Evolutionary conservation across 2,329 filamentous ascomycete genomes (phyloP).

Genomic region (Dactylella cylindrospora): DNA sequence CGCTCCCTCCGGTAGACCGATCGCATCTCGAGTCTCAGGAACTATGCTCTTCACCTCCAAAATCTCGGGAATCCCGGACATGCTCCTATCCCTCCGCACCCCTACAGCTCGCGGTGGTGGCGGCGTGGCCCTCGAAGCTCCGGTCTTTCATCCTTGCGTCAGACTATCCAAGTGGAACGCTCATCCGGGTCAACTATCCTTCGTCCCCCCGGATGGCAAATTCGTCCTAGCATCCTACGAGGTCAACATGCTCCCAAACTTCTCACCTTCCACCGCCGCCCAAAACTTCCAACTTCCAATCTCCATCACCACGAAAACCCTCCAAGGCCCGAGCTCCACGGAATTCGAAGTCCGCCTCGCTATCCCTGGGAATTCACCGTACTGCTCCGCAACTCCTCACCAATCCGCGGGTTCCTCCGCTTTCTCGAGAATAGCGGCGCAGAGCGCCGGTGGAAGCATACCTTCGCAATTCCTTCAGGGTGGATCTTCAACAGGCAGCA

Average conservation of each 20-base stretch:
- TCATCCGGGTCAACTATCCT: slow-evolving; percentile 85
- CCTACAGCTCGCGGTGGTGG: slow-evolving; percentile 60
- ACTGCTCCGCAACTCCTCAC: slow-evolving; percentile 53
- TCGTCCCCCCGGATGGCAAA: slow-evolving; percentile 89
- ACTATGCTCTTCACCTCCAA: slow-evolving; percentile 94
- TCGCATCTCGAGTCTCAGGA: slow-evolving; percentile 84
- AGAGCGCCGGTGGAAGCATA: slow-evolving; percentile 20
- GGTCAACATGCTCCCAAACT: slow-evolving; percentile 78
- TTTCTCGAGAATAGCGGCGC: slow-evolving; percentile 37
- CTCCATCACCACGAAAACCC: slow-evolving; percentile 76
- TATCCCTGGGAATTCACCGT: slow-evolving; percentile 58
- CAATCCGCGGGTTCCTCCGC: slow-evolving; percentile 52
- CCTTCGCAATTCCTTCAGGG: slow-evolving; percentile 56
- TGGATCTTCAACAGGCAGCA: slow-evolving; percentile 31
- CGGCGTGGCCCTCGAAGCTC: slow-evolving; percentile 66
- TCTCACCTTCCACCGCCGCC: slow-evolving; percentile 56
- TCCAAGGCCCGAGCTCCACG: slow-evolving; percentile 70
- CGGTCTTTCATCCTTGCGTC: slow-evolving; percentile 95
- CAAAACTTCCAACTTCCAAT: slow-evolving; percentile 78
- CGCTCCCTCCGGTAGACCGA: slow-evolving; percentile 81
- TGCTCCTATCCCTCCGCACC: slow-evolving; percentile 76
- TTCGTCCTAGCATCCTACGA: slow-evolving; percentile 95
- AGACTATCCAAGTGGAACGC: slow-evolving; percentile 87
- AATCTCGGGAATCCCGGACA: slow-evolving; percentile 88
- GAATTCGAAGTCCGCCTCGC: slow-evolving; percentile 87